These are phyloP conservation scores for Alternaria burnsii DNA, from an alignment of 2,329 filamentous ascomycete species.

Conservation along the genomic window DNA sequence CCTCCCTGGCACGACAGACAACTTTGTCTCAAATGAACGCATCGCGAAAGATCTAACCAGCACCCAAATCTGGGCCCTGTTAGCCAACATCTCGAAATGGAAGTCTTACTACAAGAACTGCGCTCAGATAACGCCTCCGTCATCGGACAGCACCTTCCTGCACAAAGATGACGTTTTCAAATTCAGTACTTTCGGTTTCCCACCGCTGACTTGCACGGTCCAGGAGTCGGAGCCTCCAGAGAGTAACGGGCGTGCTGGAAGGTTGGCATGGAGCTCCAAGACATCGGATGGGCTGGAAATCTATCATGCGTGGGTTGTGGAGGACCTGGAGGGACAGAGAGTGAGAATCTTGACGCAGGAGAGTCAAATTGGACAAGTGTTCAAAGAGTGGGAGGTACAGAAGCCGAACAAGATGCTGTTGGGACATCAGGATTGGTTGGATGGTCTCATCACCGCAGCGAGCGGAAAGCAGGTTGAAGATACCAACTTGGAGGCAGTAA, in stretches of 20 bases:
- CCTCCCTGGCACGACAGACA: conserved; percentile 50
- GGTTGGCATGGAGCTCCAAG: conserved; percentile 30
- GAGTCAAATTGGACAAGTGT: conserved; percentile 44
- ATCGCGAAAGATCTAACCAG: conserved; percentile 38
- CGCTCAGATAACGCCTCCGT: conserved; percentile 38
- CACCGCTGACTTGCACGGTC: conserved; percentile 38
- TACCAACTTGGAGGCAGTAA: conserved; percentile 34
- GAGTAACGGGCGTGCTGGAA: conserved; percentile 32
- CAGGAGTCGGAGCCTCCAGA: conserved; percentile 23
- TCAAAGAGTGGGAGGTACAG: conserved; percentile 32
- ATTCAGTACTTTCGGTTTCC: conserved; percentile 50
- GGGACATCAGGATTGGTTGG: conserved; percentile 51
- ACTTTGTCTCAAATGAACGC: conserved; percentile 49
- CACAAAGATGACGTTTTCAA: conserved; percentile 41
- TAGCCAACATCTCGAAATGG: conserved; percentile 48
- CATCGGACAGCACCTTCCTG: conserved; percentile 27
- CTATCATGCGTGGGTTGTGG: conserved; percentile 50
- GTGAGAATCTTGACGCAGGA: conserved; percentile 50
- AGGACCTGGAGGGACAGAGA: conserved; percentile 42
- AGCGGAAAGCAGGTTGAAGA: conserved; percentile 23
- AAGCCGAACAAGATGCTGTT: conserved; percentile 50
- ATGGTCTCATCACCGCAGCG: conserved; percentile 43
- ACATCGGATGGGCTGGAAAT: conserved; percentile 39
- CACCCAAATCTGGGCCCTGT: conserved; percentile 43
- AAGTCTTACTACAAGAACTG: conserved; percentile 47